These are phyloP conservation scores for Aspergillus texensis DNA, from an alignment of 2,329 filamentous ascomycete genomes.

Conservation along the genomic window DNA sequence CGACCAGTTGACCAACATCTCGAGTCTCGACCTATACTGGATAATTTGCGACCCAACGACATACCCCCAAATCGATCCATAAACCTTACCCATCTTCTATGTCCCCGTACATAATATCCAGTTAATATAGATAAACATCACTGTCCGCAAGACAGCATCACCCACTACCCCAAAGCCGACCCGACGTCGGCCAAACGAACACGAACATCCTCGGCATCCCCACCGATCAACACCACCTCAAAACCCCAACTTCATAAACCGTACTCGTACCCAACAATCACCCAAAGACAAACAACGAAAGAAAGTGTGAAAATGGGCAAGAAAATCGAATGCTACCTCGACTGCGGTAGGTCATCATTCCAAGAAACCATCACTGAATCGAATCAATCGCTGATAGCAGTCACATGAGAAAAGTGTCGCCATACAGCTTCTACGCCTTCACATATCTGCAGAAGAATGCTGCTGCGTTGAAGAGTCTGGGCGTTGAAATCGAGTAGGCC, in stretches of 20 bases:
- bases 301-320: constrained; percentile 53
- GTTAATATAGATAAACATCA: background rate
- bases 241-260: background rate
- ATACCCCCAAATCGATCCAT: too few relatives aligned
- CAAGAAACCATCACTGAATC: background rate
- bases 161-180: constrained; percentile 1
- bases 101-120: background rate
- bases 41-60: too few relatives aligned
- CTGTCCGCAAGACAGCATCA: background rate
- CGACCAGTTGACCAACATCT: too few relatives aligned
- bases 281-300: background rate
- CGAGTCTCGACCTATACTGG: too few relatives aligned
- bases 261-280: background rate
- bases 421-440: constrained; percentile 57
- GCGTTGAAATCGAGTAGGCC: constrained; percentile 67
- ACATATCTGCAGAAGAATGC: constrained; percentile 61
- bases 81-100: background rate
- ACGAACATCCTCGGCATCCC: constrained; percentile 8
- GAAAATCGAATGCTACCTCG: constrained; percentile 68
- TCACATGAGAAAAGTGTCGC: constrained; percentile 57
- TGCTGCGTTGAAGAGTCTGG: constrained; percentile 57
- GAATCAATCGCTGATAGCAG: background rate
- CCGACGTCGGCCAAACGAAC: constrained; percentile 2
- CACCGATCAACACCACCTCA: background rate
- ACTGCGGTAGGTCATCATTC: constrained; percentile 58